phyloP scores from a whole-genome alignment of 495 filamentous ascomycete genomes.

The Tuber umbilicatum region DNA sequence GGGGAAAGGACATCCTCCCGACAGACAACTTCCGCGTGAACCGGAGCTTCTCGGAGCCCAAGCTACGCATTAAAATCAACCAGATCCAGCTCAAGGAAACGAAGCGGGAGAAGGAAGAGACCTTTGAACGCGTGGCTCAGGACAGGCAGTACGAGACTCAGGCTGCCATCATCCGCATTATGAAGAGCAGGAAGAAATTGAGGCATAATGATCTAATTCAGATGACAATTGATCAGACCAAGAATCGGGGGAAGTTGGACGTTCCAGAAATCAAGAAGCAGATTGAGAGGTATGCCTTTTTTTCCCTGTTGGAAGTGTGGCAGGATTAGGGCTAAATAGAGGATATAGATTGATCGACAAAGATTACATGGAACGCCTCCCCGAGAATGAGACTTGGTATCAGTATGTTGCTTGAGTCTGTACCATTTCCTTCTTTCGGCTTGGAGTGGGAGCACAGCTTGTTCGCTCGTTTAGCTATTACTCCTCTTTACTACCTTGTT shows the following conservation, averaged over 20 bases:
- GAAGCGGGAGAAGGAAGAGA: slow-evolving; percentile 80
- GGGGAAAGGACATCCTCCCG: slow-evolving; percentile 66
- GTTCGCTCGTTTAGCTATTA: neutral
- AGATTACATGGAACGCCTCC: slow-evolving; percentile 83
- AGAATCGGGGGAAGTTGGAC: slow-evolving; percentile 73
- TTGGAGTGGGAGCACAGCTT: neutral
- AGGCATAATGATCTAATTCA: slow-evolving; percentile 71
- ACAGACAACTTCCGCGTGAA: slow-evolving; percentile 82
- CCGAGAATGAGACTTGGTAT: slow-evolving; percentile 59
- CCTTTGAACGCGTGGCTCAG: slow-evolving; percentile 77
- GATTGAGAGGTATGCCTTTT: slow-evolving; percentile 75
- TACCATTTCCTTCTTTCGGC: neutral
- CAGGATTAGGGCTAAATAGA: neutral
- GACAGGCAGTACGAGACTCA: slow-evolving; percentile 95
- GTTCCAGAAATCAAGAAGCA: slow-evolving; percentile 85
- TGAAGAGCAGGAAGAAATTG: slow-evolving; percentile 92
- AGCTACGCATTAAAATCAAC: slow-evolving; percentile 95
- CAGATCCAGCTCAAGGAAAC: slow-evolving; percentile 96
- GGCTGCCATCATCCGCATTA: slow-evolving; percentile 91
- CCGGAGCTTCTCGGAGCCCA: slow-evolving; percentile 63
- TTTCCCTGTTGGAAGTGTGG: neutral
- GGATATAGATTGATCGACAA: slow-evolving; percentile 80
- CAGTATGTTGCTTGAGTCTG: slow-evolving; percentile 67
- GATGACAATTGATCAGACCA: slow-evolving; percentile 84
- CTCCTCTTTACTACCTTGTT: neutral